Percentiles rank a stretch among this genome's conserved stretches.
Conservation (phyloP, 371 early-diverging fungal species). For the Apophysomyces trapeziformis region DNA sequence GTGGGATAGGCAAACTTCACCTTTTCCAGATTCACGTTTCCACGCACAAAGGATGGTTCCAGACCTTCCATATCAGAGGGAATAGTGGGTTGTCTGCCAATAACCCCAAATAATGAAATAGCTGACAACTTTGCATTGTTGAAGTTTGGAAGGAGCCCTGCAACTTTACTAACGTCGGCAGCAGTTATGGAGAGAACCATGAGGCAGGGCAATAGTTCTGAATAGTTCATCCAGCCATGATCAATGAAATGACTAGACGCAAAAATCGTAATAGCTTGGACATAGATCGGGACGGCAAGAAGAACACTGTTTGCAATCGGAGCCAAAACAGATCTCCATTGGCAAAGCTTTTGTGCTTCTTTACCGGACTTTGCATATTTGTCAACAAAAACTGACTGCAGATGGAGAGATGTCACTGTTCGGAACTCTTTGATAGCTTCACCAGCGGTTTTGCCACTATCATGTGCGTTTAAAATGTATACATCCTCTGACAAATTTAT, state of each 20-base stretch:
- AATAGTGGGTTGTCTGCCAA: constrained; percentile 67
- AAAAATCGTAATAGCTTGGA: constrained; percentile 59
- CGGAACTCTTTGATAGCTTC: constrained; percentile 83
- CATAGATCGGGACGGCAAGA: constrained; percentile 60
- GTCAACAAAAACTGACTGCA: constrained; percentile 55
- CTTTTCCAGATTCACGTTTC: constrained; percentile 42
- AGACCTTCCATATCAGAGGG: constrained; percentile 40
- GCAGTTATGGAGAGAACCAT: constrained; percentile 70
- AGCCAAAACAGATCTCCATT: constrained; percentile 53
- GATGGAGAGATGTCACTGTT: constrained; percentile 78
- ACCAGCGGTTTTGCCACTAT: constrained; percentile 64
- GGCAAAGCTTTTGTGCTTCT: constrained; percentile 63
- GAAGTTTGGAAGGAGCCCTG: constrained; percentile 54
- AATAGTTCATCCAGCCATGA: constrained; percentile 30
- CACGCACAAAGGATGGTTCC: constrained; percentile 39
- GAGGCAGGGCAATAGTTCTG: constrained; percentile 60
- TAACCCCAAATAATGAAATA: constrained; percentile 60
- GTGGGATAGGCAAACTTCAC: constrained; percentile 82
- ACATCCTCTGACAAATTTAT: too few species aligned
- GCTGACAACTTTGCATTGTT: constrained; percentile 78
- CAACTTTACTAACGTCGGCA: constrained; percentile 55
- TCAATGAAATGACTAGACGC: constrained; percentile 50
- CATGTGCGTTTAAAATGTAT: too few species aligned
- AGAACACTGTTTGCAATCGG: constrained; percentile 65
- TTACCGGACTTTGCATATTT: constrained; percentile 57